A percentile compares a stretch with the other conserved stretches of the same genome.
phyloP scores from a whole-genome alignment of 345 rosid species.

The Sapria himalayana region DNA sequence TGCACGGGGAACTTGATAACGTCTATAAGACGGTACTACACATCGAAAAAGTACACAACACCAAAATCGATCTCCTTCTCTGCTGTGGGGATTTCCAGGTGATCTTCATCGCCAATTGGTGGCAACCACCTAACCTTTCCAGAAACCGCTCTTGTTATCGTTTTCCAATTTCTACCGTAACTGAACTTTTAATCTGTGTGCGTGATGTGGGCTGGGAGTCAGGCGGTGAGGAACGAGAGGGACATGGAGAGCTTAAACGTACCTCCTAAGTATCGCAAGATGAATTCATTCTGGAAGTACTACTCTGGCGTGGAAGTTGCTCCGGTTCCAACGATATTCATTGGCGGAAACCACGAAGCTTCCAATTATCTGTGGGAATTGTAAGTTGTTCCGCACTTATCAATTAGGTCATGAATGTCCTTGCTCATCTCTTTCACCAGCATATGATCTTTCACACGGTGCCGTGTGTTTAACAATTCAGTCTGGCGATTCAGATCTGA shows the following conservation, averaged over 20 bases:
- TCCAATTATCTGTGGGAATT: slow-evolving; percentile 88
- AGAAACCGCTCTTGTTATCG: too few species aligned
- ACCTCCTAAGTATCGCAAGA: slow-evolving; percentile 45
- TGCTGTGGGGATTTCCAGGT: slow-evolving; percentile 97
- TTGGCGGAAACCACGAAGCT: slow-evolving; percentile 98
- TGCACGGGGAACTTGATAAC: slow-evolving; percentile 87
- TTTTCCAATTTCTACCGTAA: too few species aligned
- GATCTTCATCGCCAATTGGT: background rate
- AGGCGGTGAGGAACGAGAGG: slow-evolving; percentile 72
- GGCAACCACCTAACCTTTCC: too few species aligned
- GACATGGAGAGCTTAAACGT: slow-evolving; percentile 75
- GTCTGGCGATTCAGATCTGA: too few species aligned
- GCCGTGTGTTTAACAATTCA: too few species aligned
- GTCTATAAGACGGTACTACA: slow-evolving; percentile 48
- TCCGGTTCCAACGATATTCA: slow-evolving; percentile 74
- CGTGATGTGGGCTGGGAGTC: background rate
- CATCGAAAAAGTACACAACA: slow-evolving; percentile 28
- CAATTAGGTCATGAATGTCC: too few species aligned
- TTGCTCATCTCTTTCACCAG: too few species aligned
- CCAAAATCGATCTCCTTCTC: slow-evolving; percentile 78
- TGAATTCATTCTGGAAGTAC: slow-evolving; percentile 91
- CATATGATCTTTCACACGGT: too few species aligned
- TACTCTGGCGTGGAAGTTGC: slow-evolving; percentile 63
- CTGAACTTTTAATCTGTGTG: too few species aligned
- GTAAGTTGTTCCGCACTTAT: slow-evolving; percentile 15